phyloP scores from a whole-genome alignment of 495 filamentous ascomycete species.

The Delitschia confertaspora region DNA sequence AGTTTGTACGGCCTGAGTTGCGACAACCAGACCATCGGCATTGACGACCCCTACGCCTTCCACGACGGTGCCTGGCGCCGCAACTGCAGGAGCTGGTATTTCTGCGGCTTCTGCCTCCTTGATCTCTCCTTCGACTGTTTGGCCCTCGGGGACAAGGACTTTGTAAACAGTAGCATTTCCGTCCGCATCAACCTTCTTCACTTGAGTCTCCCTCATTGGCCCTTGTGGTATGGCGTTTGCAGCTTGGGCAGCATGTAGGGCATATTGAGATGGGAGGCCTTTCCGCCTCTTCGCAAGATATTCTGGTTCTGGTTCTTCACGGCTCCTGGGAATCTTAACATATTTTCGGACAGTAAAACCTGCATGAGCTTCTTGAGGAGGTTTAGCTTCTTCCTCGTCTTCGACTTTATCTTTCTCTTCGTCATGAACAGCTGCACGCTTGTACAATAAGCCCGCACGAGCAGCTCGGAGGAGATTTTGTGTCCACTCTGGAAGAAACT shows the following conservation, averaged over 20 bases:
- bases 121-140: slow-evolving; percentile 72
- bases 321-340: slow-evolving; percentile 65
- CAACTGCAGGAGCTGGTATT: slow-evolving; percentile 35
- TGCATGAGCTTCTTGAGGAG: slow-evolving; percentile 45
- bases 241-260: slow-evolving; percentile 35
- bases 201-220: slow-evolving; percentile 63
- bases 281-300: slow-evolving; percentile 82
- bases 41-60: slow-evolving; percentile 56
- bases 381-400: slow-evolving; percentile 45
- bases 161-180: slow-evolving; percentile 76
- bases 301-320: slow-evolving; percentile 65
- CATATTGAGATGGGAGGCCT: slow-evolving; percentile 52
- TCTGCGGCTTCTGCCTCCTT: slow-evolving; percentile 46
- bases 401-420: slow-evolving; percentile 35
- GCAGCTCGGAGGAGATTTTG: slow-evolving; percentile 73
- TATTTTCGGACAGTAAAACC: slow-evolving; percentile 69
- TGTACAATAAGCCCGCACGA: slow-evolving; percentile 63
- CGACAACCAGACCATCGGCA: slow-evolving; percentile 52
- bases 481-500: slow-evolving; percentile 66
- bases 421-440: slow-evolving; percentile 44
- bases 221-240: slow-evolving; percentile 39
- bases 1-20: slow-evolving; percentile 40
- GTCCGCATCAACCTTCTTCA: slow-evolving; percentile 63
- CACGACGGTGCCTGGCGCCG: slow-evolving; percentile 50
- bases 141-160: slow-evolving; percentile 69